phyloP scores from a whole-genome alignment of 75 land plant genomes.

The Larix kaempferi region DNA sequence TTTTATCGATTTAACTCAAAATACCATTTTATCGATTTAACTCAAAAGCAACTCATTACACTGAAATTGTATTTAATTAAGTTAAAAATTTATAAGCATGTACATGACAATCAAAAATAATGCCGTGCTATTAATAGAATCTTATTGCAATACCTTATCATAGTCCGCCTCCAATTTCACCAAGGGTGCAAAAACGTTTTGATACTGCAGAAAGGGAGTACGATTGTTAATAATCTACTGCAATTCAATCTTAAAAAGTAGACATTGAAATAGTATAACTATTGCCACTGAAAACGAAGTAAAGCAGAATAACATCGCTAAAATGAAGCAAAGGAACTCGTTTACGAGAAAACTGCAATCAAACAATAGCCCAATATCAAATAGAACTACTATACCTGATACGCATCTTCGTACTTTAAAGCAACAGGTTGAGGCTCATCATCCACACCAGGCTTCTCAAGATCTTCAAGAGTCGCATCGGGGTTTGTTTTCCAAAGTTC shows the following conservation, averaged over 20 bases:
- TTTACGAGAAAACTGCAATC: not conserved
- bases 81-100: too few relatives aligned
- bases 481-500: slow-evolving; percentile 99
- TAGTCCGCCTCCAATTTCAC: slow-evolving; percentile 98
- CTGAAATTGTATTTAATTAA: not conserved
- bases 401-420: slow-evolving; percentile 98
- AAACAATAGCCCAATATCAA: not conserved
- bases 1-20: not conserved
- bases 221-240: not conserved
- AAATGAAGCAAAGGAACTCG: not conserved
- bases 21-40: not conserved
- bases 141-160: slow-evolving; percentile 68
- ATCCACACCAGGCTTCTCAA: slow-evolving; percentile 99
- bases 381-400: slow-evolving; percentile 59
- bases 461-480: slow-evolving; percentile 97
- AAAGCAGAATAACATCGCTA: not conserved
- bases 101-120: not conserved
- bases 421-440: slow-evolving; percentile 98
- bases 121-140: not conserved
- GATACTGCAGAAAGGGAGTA: slow-evolving; percentile 57
- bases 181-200: slow-evolving; percentile 99
- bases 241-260: not conserved
- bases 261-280: not conserved
- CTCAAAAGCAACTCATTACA: not conserved
- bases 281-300: not conserved